Evolutionary conservation across 2,329 filamentous ascomycete genomes (phyloP), one percentile per base, ranked within the genome.

Genomic region (Blastomyces silverae): DNA sequence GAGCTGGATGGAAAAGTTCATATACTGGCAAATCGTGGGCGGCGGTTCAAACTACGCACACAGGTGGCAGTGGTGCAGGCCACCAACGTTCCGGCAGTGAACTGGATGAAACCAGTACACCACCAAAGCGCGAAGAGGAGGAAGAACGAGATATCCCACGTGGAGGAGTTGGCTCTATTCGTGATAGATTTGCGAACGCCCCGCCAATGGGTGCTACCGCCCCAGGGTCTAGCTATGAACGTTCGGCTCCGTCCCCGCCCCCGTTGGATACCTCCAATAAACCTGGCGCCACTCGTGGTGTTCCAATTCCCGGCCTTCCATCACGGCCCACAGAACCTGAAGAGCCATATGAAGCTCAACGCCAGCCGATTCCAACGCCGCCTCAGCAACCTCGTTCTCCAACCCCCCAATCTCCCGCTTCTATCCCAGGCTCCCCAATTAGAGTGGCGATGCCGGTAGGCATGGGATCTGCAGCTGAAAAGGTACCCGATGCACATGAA

Each of bases 1-100:
- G 82, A 44, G 80, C 79, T 65, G 87, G 91, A 66, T 97, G 92
- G 92, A 92, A 93, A 83, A 96, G 92, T 76, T 89, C 91, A 22
- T 97, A 97, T 75, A 81, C 82, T 60, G 93, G 93, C 67, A 97
- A 96, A 81, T 88, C 86, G 44, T 97, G 93, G 93, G 91, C 86
- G 34, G 80, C 92, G 2, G 91, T 97, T 39, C 86, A 92, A 71
- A 91, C 89, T 13, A 85, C 84, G 11, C 83, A 85, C 64, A 92
- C 87, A 63, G 88, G 88, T 22, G 87, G 87, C 11, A 72, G 73
- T 37, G 83, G 81, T 59, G 48, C 25, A n/a, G 66, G 34, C 31
- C 59, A 39, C 50, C 65, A 55, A 58, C 50, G 22, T 44, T 59
- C 48, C 52, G 64, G 28, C 63, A 66, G 48, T 22, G 59, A 61